phyloP scores from a whole-genome alignment of 164 flowering plant genomes.

The Vitis riparia region DNA sequence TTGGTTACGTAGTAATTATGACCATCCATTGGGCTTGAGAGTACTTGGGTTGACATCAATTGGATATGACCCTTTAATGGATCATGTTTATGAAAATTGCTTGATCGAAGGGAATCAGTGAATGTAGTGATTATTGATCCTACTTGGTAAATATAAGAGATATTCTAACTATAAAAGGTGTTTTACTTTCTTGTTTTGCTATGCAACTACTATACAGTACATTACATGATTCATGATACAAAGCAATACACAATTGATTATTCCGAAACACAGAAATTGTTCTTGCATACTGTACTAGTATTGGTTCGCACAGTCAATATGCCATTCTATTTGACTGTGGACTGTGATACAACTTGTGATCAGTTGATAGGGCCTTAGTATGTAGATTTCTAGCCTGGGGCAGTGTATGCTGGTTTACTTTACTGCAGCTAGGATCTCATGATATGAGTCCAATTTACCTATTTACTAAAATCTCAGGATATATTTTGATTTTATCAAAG shows the following conservation, averaged over 20 bases:
- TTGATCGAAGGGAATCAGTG: neutral
- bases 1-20: no score
- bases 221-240: no score
- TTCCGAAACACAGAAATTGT: no score
- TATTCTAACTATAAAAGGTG: no score
- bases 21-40: neutral
- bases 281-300: neutral
- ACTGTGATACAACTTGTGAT: neutral
- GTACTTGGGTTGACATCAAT: neutral
- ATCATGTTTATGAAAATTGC: neutral
- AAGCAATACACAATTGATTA: no score
- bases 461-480: neutral
- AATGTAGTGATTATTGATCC: neutral
- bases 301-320: no score
- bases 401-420: neutral
- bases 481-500: neutral
- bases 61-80: neutral
- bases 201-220: no score
- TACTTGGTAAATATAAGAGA: no score
- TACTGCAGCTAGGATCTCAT: neutral
- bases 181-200: no score
- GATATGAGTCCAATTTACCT: neutral
- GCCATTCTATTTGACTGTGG: neutral
- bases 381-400: no score
- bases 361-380: neutral